Evolutionary conservation across 352 stramenopile species (phyloP).

Genomic region (Phytophthora pseudosyringae): DNA sequence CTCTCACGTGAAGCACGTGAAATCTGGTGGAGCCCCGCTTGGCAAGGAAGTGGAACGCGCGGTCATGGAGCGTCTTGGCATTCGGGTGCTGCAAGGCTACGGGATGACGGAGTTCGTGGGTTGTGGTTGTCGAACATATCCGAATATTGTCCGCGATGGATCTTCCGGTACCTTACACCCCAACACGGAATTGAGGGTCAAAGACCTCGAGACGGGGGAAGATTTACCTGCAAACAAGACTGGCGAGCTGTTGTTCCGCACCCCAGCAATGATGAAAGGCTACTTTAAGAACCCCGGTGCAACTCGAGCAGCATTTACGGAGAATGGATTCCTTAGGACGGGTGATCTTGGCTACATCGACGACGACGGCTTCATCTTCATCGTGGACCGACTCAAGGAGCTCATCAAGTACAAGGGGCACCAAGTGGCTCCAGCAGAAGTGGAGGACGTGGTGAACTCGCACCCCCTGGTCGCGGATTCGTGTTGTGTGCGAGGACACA

Average conservation of each 20-base stretch:
- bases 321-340: conserved; percentile 84
- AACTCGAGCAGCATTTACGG: conserved; percentile 70
- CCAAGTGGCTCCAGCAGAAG: conserved; percentile 90
- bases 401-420: conserved; percentile 95
- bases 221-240: conserved; percentile 36
- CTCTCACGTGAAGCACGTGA: conserved; percentile 59
- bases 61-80: conserved; percentile 62
- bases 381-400: conserved; percentile 93
- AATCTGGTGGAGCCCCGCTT: conserved; percentile 87
- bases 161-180: conserved; percentile 42
- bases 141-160: conserved; percentile 24
- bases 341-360: conserved; percentile 93
- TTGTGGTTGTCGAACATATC: conserved; percentile 45
- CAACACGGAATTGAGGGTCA: conserved; percentile 44
- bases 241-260: conserved; percentile 81
- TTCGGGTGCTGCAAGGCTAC: conserved; percentile 49
- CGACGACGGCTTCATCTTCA: conserved; percentile 90
- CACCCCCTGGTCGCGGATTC: conserved; percentile 80
- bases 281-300: conserved; percentile 82
- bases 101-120: conserved; percentile 66
- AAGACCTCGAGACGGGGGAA: conserved; percentile 39
- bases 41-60: conserved; percentile 65
- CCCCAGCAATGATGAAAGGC: conserved; percentile 28
- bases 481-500: conserved; percentile 55
- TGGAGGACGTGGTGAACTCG: conserved; percentile 89